These are phyloP conservation scores for Starmerella roubikii DNA, from an alignment of 805 yeast genomes.

Conservation along the genomic window DNA sequence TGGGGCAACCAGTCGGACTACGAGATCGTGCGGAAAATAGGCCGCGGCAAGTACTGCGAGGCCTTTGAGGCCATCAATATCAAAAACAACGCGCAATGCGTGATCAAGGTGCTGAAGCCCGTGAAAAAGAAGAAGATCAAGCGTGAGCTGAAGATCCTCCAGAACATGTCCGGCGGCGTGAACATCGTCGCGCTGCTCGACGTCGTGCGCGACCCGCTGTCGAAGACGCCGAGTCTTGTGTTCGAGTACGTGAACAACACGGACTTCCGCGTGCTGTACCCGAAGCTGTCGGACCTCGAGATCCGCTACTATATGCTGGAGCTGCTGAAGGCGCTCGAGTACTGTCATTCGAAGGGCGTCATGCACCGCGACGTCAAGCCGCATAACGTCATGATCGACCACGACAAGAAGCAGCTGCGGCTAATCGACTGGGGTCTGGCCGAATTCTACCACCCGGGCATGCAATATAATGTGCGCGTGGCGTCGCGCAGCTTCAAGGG, in stretches of 20 bases:
- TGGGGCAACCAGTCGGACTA: slow-evolving; percentile 83
- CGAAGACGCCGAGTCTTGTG: slow-evolving; percentile 71
- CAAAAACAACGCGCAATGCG: slow-evolving; percentile 48
- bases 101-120: slow-evolving; percentile 84
- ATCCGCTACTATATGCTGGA: slow-evolving; percentile 75
- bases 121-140: slow-evolving; percentile 86
- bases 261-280: slow-evolving; percentile 77
- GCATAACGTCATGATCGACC: slow-evolving; percentile 88
- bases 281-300: slow-evolving; percentile 60
- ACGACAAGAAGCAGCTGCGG: slow-evolving; percentile 42
- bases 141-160: slow-evolving; percentile 76
- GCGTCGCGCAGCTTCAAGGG: slow-evolving; percentile 88
- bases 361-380: slow-evolving; percentile 94
- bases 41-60: slow-evolving; percentile 88
- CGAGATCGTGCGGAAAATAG: slow-evolving; percentile 72
- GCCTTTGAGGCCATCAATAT: slow-evolving; percentile 72
- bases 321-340: slow-evolving; percentile 69
- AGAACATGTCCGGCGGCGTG: slow-evolving; percentile 74
- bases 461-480: slow-evolving; percentile 80
- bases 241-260: slow-evolving; percentile 75
- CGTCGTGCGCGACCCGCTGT: slow-evolving; percentile 71
- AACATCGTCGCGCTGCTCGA: slow-evolving; percentile 64
- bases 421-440: slow-evolving; percentile 93
- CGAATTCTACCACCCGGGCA: slow-evolving; percentile 81
- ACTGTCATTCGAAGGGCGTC: slow-evolving; percentile 83